These are phyloP conservation scores for Pelargonium myrrhifolium DNA, from an alignment of 441 rosid genomes.

Conservation along the genomic window DNA sequence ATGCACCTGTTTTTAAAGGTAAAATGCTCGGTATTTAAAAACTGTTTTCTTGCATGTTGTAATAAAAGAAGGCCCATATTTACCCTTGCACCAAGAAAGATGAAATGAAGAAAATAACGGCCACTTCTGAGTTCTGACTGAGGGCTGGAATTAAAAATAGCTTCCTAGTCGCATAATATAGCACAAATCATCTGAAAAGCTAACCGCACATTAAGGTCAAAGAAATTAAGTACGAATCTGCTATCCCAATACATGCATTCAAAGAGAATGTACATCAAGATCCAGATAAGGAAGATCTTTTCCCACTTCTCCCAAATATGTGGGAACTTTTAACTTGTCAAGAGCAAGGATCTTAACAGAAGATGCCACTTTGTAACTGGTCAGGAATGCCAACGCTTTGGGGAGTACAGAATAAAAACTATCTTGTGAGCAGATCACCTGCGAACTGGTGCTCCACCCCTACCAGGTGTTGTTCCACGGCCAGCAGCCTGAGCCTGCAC, in stretches of 20 bases:
- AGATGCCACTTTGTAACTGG: slow-evolving; percentile 12
- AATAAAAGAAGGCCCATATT: no score
- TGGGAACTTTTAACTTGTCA: slow-evolving; percentile 3
- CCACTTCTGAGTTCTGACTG: no score
- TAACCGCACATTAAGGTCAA: neutral
- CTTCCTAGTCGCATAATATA: no score
- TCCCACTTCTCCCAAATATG: no score
- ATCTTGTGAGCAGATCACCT: slow-evolving; percentile 31
- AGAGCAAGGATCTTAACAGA: slow-evolving; percentile 11
- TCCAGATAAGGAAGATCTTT: no score
- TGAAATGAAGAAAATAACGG: no score
- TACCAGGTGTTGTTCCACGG: slow-evolving; percentile 67
- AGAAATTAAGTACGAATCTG: neutral
- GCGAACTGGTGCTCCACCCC: slow-evolving; percentile 75
- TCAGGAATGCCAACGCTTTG: slow-evolving; percentile 7
- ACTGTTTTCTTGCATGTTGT: no score
- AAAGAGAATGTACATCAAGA: no score
- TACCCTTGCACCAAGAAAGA: no score
- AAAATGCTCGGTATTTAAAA: no score
- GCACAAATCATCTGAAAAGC: neutral
- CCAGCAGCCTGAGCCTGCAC: slow-evolving; percentile 70
- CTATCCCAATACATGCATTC: neutral
- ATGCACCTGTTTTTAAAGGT: no score
- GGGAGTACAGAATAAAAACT: neutral
- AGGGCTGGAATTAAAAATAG: no score